Evolutionary conservation across 2,329 filamentous ascomycete genomes (phyloP), one percentile per base, ranked within the genome.

Genomic region (Trichophyton simii): DNA sequence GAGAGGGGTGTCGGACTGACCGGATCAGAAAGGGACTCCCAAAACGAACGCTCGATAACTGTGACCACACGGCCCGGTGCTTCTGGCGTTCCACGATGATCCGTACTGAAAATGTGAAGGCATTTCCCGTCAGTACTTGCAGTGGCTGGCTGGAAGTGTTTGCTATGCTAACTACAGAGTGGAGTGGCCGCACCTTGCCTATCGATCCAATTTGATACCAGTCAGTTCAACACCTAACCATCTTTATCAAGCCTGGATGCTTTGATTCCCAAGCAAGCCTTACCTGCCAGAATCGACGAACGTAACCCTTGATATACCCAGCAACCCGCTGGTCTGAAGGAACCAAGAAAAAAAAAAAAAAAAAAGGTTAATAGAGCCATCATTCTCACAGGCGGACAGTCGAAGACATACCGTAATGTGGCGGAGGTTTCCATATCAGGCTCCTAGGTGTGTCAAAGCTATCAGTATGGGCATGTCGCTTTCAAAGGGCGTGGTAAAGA

Each of bases 221-320:
- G 25, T 36, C 28, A 55, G 25, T 28, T 28, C 25, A 9, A 15
- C 28, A 3, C n/a, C 50, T n/a, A 44, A 15, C 3, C 13, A 2
- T n/a, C 9, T 36, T 34, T 20, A 55, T 55, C 34, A 25, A 15
- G 8, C 31, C 2, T 57, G 22, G 28, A 55, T 11, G 36, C 18
- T 11, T 11, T 50, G 9, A 50, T 28, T 6, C 46, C 11, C 46
- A 15, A 22, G 13, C 13, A 58, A 22, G 74, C 87, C 68, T 13
- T 80, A 95, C 92, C 85, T 99, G 94, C 94, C 94, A 99, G 76
- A 99, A 97, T 42, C 94, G 83, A 62, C 94, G 86, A 46, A 99
- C 91, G 73, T 96, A 99, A 67, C 91, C 91, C 67, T 86, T 88
- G 22, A 97, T 91, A 79, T 90, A 96, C 57, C 92, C 94, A 1